A percentile compares a stretch with the other conserved stretches of the same genome.
These are phyloP conservation scores for Ophiocordyceps camponoti-floridani DNA, from an alignment of 2,329 filamentous ascomycete species.

Conservation along the genomic window DNA sequence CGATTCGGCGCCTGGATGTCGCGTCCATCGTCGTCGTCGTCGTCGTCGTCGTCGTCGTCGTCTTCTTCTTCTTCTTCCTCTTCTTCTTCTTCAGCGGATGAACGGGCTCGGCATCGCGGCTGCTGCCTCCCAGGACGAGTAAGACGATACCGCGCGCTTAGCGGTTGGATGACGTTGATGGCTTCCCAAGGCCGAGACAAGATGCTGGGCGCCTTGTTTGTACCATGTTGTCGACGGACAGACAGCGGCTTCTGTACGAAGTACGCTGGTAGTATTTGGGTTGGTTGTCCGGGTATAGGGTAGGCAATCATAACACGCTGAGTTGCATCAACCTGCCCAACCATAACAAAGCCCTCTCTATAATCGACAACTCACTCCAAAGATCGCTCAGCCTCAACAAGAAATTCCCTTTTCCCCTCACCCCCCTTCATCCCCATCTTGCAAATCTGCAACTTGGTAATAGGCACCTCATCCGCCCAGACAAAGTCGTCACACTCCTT, in stretches of 20 bases:
- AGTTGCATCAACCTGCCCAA: background rate
- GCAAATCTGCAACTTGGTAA: conserved; percentile 65
- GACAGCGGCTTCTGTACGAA: background rate
- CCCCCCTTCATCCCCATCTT: conserved; percentile 68
- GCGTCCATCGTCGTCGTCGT: conserved; percentile 6
- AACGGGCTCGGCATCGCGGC: background rate
- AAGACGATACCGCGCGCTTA: background rate
- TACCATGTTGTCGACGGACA: too few relatives aligned
- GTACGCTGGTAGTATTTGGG: background rate
- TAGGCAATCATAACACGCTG: background rate
- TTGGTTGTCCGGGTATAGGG: background rate
- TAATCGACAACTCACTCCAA: too few relatives aligned
- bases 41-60: conserved; percentile 17
- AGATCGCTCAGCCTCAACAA: conserved; percentile 26
- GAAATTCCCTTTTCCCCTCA: conserved; percentile 31
- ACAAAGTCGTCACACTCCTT: conserved; percentile 42
- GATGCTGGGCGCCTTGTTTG: too few relatives aligned
- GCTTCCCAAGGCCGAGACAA: background rate
- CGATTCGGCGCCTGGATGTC: background rate
- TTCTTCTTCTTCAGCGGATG: background rate
- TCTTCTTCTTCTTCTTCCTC: background rate
- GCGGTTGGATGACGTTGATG: conserved; percentile 4
- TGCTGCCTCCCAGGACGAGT: background rate
- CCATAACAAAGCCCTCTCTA: too few relatives aligned
- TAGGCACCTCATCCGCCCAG: conserved; percentile 50